Conservation (phyloP, 495 filamentous ascomycete species). For the Letharia columbiana region DNA sequence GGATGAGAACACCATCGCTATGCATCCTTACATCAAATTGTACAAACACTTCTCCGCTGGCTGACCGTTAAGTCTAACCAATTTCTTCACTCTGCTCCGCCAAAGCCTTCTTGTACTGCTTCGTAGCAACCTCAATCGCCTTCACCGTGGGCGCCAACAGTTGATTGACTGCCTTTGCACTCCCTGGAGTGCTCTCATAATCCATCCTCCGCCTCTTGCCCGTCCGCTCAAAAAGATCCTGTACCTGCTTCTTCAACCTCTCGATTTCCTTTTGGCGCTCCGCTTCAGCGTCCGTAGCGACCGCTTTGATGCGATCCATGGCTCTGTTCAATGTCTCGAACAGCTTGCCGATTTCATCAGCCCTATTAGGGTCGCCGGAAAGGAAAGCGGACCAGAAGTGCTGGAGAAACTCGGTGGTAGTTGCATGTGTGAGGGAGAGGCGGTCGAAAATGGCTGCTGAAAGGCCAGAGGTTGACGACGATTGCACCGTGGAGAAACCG, state of each 20-base stretch:
- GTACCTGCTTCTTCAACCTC: slow-evolving; percentile 55
- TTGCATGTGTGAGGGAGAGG: slow-evolving; percentile 78
- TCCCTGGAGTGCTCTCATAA: slow-evolving; percentile 58
- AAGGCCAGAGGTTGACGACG: slow-evolving; percentile 48
- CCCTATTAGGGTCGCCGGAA: slow-evolving; percentile 71
- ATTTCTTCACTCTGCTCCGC: slow-evolving; percentile 45
- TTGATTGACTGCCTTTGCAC: slow-evolving; percentile 62
- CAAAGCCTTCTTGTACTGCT: slow-evolving; percentile 55
- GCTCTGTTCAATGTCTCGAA: slow-evolving; percentile 69
- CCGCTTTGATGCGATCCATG: slow-evolving; percentile 69
- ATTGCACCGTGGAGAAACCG: slow-evolving; percentile 29
- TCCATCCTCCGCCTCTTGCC: slow-evolving; percentile 60
- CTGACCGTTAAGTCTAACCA: background rate
- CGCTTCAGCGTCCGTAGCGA: slow-evolving; percentile 69
- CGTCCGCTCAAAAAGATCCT: slow-evolving; percentile 57
- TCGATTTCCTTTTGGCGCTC: slow-evolving; percentile 53
- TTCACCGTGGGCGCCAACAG: slow-evolving; percentile 62
- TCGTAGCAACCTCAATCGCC: slow-evolving; percentile 55
- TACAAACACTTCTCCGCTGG: background rate
- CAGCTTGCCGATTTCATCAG: slow-evolving; percentile 63
- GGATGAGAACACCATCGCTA: slow-evolving; percentile 2
- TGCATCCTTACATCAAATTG: background rate
- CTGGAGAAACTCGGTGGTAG: slow-evolving; percentile 86
- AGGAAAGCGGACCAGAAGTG: slow-evolving; percentile 91
- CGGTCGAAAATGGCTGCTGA: slow-evolving; percentile 58